Conservation (phyloP, 257 asterid species). For the Echites panduratus region DNA sequence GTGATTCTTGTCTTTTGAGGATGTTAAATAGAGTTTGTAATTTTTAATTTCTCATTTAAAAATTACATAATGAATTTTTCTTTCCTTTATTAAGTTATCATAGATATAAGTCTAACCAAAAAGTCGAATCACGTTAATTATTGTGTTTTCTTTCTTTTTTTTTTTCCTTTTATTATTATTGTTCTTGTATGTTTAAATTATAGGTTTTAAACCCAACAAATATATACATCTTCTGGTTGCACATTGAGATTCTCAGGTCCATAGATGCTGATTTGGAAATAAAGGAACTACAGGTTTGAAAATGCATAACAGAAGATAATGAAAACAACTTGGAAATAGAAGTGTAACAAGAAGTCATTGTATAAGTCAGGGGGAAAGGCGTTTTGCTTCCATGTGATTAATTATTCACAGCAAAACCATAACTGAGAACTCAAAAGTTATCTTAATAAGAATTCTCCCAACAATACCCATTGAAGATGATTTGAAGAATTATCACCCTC, state of each 20-base stretch:
- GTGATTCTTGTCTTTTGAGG: too few relatives aligned
- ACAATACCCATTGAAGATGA: neutral
- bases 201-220: too few relatives aligned
- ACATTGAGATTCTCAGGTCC: neutral
- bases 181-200: too few relatives aligned
- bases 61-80: too few relatives aligned
- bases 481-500: neutral
- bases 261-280: neutral
- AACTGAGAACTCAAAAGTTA: neutral
- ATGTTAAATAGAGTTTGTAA: too few relatives aligned
- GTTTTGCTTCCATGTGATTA: too few relatives aligned
- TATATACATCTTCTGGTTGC: constrained; percentile 5
- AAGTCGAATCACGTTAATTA: too few relatives aligned
- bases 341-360: neutral
- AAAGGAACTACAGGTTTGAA: neutral
- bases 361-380: neutral
- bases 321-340: neutral
- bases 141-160: too few relatives aligned
- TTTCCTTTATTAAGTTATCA: too few relatives aligned
- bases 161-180: too few relatives aligned
- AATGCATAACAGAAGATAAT: neutral
- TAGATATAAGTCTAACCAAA: too few relatives aligned
- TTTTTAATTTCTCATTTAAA: too few relatives aligned
- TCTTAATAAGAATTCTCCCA: neutral
- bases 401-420: neutral